Evolutionary conservation across 2,329 filamentous ascomycete species (phyloP), one percentile per base, ranked within the genome.

Genomic region (Colletotrichum limetticola): DNA sequence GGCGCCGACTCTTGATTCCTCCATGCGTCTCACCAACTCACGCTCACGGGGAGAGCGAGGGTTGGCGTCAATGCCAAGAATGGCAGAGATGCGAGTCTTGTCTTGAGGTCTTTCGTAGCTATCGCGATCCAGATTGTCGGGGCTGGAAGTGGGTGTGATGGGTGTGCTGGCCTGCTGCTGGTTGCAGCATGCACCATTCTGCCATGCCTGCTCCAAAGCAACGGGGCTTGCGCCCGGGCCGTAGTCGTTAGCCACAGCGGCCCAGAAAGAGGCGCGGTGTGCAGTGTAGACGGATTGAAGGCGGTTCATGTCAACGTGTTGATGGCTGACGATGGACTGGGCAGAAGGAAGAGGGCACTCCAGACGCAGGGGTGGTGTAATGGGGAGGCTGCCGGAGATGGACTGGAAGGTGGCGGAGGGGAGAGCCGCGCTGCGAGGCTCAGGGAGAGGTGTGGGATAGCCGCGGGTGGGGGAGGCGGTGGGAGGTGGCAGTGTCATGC

Each of bases 191-290:
- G 81, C 78, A 52, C 84, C 86, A 11, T 84, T 83, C 79, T 86
- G 88, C 91, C 92, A 95, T n/a, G 91, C 90, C 79, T 92, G 91
- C 83, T 94, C 93, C 24, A 95, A 86, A 42, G 90, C 85, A 16
- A 87, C 85, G 1, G 92, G 89, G 61, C 89, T 91, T 1, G 87
- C 86, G 42, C 90, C 89, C 16, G 85, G 81, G 66, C 93, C 93
- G 78, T 95, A 95, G 77, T 95, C 92, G 30, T 89, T 85, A 35
- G 93, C 93, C 46, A 96, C 88, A 60, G 89, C 87, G 42, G 89
- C 86, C 93, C 94, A 96, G 84, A 96, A 95, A 9, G 89, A 88
- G 63, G 88, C 86, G 56, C 92, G 90, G 82, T 94, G 93, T 8
- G 89, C 85, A 65, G 91, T 88, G 82, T 95, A 95, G 76, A 95